Evolutionary conservation across 306 rosid genomes (phyloP), one percentile per base, ranked within the genome.

Genomic region (Lotus japonicus): DNA sequence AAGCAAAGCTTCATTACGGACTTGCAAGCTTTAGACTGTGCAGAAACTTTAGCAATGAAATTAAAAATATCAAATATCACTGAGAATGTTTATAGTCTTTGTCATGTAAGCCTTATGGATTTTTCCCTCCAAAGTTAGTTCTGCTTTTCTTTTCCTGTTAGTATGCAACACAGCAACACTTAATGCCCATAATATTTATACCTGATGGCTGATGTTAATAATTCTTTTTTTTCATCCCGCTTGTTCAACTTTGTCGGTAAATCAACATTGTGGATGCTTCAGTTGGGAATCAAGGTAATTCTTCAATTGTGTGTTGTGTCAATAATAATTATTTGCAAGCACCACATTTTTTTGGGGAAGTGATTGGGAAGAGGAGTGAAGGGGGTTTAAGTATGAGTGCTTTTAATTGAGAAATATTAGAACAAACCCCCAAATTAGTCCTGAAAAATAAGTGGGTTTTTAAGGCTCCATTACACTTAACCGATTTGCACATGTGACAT

Each of bases 21-120:
- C 79, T 78, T 94, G 80, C 98, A 94, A 86, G 96, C 98, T 73
- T 80, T 90, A 82, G 84, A 84, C 65, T 94, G 98, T 88, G 95
- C 98, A 63, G 82, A 90, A 28, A 71, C 92, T 54, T 78, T 94
- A 78, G 98, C 95, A 41, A 74, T 74, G 86, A 90, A 94, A 68
- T 78, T 94, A 62, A 75, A 85, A 74, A 79, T 62, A 58, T 79
- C 84, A 31, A 90, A 85, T 63, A 82, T 94, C 26, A 74, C 86
- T 12, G 55, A 82, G 15, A 83, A 94, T 81, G 86, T 94, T 54
- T 94, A 85, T 59, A 74, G 80, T 67, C 92, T 90, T 5, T 94
- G 98, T 79, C 97, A 82, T 55, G 75, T 94, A 66, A 90, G 89
- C 81, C 98, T 90, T 15, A 90, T 86, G 75, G 96, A 90, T 81